Conservation (phyloP, 164 flowering plant genomes). For the Macadamia integrifolia region DNA sequence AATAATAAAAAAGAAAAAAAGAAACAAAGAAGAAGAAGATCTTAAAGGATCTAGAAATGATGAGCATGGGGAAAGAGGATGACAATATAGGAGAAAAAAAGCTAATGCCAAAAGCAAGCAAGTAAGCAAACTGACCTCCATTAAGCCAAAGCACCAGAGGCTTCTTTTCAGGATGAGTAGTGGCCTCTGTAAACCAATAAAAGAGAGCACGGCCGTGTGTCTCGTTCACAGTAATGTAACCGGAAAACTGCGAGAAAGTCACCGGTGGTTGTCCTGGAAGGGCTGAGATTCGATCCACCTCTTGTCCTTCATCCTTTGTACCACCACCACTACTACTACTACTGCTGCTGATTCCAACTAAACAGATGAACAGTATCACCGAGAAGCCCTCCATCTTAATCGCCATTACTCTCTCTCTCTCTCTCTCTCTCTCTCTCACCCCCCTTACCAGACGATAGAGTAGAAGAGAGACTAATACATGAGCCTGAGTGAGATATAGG, state of each 20-base stretch:
- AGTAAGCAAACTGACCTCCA: constrained; percentile 54
- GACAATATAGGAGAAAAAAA: neutral
- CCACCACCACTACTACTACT: neutral
- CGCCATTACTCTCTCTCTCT: constrained; percentile 15
- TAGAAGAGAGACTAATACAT: neutral
- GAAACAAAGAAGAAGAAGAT: neutral
- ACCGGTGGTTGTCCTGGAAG: constrained; percentile 83
- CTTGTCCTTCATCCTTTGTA: constrained; percentile 22
- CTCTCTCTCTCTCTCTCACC: constrained; percentile 5
- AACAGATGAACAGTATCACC: constrained; percentile 4
- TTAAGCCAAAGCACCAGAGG: constrained; percentile 94
- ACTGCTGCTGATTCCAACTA: constrained; percentile 5
- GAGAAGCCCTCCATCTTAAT: constrained; percentile 7
- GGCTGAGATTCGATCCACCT: constrained; percentile 39
- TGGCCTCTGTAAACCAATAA: constrained; percentile 75
- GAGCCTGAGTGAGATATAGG: neutral
- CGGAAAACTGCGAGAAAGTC: constrained; percentile 61
- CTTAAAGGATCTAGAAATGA: neutral
- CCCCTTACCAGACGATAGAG: neutral
- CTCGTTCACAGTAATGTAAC: constrained; percentile 68
- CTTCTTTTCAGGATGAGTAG: constrained; percentile 29
- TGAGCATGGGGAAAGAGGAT: neutral
- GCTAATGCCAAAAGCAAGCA: too few species aligned
- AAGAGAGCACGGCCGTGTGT: constrained; percentile 69
- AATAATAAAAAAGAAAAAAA: too few species aligned